Conservation (phyloP, 192 early-diverging fungal species). For the Thoreauomyces humboldtii region DNA sequence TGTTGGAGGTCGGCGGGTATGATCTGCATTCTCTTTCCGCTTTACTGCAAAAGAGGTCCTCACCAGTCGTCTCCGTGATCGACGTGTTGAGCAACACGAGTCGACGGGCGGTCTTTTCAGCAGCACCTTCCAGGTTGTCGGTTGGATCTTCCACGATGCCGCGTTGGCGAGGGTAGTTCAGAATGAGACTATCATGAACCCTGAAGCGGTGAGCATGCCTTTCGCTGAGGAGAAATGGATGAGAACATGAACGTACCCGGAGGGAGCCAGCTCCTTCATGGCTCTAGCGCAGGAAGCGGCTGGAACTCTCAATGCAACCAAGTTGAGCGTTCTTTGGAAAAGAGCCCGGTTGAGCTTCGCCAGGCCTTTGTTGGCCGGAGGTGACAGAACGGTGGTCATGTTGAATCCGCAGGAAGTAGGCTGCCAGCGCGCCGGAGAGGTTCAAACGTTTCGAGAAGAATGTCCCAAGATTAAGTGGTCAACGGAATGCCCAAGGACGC, state of each 20-base stretch:
- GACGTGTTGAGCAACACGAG: constrained; percentile 51
- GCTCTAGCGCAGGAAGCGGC: constrained; percentile 48
- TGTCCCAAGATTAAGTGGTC: no score
- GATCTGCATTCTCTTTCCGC: no score
- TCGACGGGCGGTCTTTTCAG: constrained; percentile 27
- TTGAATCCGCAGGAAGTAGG: no score
- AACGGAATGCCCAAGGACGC: no score
- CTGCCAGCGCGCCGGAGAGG: no score
- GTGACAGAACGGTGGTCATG: no score
- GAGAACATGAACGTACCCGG: background rate
- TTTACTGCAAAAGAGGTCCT: no score
- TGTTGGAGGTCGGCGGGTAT: no score
- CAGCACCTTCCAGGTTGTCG: background rate
- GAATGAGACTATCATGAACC: no score
- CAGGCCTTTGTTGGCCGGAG: constrained; percentile 67
- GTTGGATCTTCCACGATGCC: constrained; percentile 21
- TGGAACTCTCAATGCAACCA: constrained; percentile 66
- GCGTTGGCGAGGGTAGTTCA: constrained; percentile 18
- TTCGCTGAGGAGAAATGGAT: background rate
- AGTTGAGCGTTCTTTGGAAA: constrained; percentile 58
- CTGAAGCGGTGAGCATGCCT: no score
- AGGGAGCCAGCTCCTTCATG: constrained; percentile 48
- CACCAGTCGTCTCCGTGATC: background rate
- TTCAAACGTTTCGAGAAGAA: no score
- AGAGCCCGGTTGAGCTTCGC: constrained; percentile 62